phyloP scores from a whole-genome alignment of 2,329 filamentous ascomycete genomes.

The Phaeosphaeria sp. region DNA sequence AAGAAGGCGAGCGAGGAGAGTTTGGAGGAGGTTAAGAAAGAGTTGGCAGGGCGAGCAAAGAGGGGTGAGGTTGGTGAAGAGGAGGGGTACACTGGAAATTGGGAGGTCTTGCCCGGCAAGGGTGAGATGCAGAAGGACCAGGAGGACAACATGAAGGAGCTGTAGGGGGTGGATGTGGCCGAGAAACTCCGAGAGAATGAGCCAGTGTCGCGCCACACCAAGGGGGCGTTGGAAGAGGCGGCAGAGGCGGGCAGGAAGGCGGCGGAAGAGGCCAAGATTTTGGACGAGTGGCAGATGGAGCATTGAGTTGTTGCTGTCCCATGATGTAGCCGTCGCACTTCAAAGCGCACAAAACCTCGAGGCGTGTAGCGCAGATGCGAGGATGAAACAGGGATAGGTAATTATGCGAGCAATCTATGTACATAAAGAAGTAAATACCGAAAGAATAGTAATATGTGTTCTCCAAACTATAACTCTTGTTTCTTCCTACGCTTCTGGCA shows the following conservation, averaged over 20 bases:
- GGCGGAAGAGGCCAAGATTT: background rate
- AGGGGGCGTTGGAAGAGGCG: background rate
- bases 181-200: too few relatives aligned
- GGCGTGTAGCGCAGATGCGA: too few relatives aligned
- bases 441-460: background rate
- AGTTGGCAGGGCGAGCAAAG: constrained; percentile 7
- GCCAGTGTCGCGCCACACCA: background rate
- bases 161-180: too few relatives aligned
- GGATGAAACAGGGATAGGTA: background rate
- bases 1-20: constrained; percentile 8
- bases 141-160: too few relatives aligned
- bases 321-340: background rate
- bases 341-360: background rate
- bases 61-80: constrained; percentile 2
- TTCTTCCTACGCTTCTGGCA: background rate
- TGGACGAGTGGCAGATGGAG: background rate
- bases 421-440: background rate
- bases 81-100: constrained; percentile 12
- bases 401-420: background rate
- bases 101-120: constrained; percentile 1
- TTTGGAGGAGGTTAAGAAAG: constrained; percentile 9
- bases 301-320: background rate
- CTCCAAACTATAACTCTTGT: background rate
- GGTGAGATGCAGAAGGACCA: too few relatives aligned
- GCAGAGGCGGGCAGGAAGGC: constrained; percentile 1